Base-by-base conservation (phyloP, 345 rosid species). In the Eucalyptus cloeziana region DNA sequence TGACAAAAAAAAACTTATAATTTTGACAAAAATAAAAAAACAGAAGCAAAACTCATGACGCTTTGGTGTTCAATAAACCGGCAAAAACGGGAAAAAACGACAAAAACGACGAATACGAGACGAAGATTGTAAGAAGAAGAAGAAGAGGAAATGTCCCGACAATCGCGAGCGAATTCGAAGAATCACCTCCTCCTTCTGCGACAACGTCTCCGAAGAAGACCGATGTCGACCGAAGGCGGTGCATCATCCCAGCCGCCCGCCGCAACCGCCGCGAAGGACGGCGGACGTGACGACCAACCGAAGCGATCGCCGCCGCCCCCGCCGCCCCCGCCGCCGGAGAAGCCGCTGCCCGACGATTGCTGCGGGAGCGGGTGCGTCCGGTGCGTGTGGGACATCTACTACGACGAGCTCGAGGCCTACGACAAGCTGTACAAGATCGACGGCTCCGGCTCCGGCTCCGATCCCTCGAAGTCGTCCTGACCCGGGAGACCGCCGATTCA, bases 381-480 rank as follows among this genome's bases (percentile, higher is more conserved):
- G 86, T 97, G 99, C 94, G 99, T 97, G 22, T 96, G 99, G 99
- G 99, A 97, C 92, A 94, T 97, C 62, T 96, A 97, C 90, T 96
- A 95, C 87, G 98, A 97, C 8, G 96, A 98, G 88, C 96, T 96
- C 50, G 99, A 97, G 90, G 97, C 90, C 21, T 97, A 96, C 87
- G 87, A 97, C 69, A 93, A 93, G 91, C 94, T 94, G 45, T 90
- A 83, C 85, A 64, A 88, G n/a, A 86, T 86, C 45, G 86, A 58
- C 51, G 58, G 81, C 56, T 33, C 83, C 83, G 14, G 44, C 45
- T 52, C 58, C 58, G 58, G 58, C 58, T 37, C 27, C 83, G 45
- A 37, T 71, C 83, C 83, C 27, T 19, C 83, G 7, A 71, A 37
- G 83, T 37, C 83, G 13, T 71, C 83, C 25, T 71, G 83, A 71